These are phyloP conservation scores for Penicillium sp. DNA, from an alignment of 2,329 filamentous ascomycete species.

Conservation along the genomic window DNA sequence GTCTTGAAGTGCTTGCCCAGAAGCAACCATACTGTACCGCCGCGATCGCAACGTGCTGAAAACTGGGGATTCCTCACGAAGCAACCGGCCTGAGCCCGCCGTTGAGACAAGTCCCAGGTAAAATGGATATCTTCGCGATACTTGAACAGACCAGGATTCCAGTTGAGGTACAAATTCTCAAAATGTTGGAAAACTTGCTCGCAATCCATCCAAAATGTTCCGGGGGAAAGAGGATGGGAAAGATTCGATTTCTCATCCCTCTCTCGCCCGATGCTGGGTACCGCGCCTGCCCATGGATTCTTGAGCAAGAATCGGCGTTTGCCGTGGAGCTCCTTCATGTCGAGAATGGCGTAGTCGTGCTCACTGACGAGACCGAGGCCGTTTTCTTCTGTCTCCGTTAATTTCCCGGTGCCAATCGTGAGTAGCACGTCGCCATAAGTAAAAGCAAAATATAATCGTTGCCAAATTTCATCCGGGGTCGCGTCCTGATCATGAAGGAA, in stretches of 20 bases:
- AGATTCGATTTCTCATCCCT: conserved; percentile 2
- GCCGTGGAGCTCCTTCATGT: conserved; percentile 60
- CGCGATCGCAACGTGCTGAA: conserved; percentile 46
- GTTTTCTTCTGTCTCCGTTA: conserved; percentile 70
- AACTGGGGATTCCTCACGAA: conserved; percentile 62
- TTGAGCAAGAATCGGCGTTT: conserved; percentile 74
- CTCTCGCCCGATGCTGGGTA: conserved; percentile 34
- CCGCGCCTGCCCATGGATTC: conserved; percentile 84
- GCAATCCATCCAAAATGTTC: conserved; percentile 90
- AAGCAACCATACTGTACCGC: conserved; percentile 72
- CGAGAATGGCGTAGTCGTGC: conserved; percentile 89
- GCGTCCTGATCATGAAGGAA: conserved; percentile 84
- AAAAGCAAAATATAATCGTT: conserved; percentile 67
- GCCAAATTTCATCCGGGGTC: conserved; percentile 70
- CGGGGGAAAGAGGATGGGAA: conserved; percentile 45
- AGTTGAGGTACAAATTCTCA: conserved; percentile 93
- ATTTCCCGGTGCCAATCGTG: conserved; percentile 81
- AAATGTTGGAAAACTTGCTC: conserved; percentile 87
- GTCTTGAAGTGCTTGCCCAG: conserved; percentile 80
- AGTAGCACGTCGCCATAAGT: conserved; percentile 73
- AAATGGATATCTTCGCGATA: conserved; percentile 87
- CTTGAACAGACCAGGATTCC: conserved; percentile 81
- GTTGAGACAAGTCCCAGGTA: conserved; percentile 61
- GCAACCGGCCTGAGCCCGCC: conserved; percentile 62
- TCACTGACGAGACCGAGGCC: conserved; percentile 77